These are phyloP conservation scores for Cladosporium oxysporum DNA, from an alignment of 2,329 filamentous ascomycete species.

Conservation along the genomic window DNA sequence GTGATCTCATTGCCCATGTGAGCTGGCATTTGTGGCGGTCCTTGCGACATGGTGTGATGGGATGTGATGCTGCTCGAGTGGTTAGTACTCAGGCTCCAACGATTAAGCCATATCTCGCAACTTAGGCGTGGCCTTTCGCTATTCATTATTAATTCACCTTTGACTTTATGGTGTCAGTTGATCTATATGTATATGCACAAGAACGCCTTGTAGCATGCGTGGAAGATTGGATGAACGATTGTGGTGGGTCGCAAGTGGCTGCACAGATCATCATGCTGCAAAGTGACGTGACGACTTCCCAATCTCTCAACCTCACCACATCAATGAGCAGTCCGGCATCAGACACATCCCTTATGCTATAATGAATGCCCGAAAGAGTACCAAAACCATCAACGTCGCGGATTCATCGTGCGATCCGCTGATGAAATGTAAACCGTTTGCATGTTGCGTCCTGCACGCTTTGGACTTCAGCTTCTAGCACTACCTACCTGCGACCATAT, in stretches of 20 bases:
- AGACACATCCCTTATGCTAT: too few species aligned
- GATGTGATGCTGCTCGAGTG: not conserved
- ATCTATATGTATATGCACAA: not conserved
- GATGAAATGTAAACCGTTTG: too few species aligned
- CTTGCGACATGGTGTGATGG: slow-evolving; percentile 4
- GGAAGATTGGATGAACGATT: not conserved
- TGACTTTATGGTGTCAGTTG: not conserved
- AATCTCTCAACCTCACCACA: not conserved
- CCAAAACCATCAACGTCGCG: not conserved
- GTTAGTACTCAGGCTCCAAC: not conserved
- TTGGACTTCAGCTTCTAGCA: not conserved
- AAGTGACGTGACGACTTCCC: not conserved
- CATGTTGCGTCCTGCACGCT: not conserved
- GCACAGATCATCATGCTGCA: not conserved
- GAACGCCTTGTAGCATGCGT: not conserved
- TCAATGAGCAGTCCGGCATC: not conserved
- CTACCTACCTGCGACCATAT: not conserved
- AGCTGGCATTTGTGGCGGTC: slow-evolving; percentile 18
- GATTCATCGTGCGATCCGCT: not conserved
- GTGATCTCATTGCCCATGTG: slow-evolving; percentile 23
- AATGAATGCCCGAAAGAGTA: not conserved
- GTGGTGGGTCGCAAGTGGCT: not conserved
- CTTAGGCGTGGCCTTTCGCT: not conserved
- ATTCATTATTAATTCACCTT: not conserved
- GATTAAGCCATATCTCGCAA: not conserved